Conservation (phyloP, 768 basidiomycete genomes). For the Suillus subluteus region DNA sequence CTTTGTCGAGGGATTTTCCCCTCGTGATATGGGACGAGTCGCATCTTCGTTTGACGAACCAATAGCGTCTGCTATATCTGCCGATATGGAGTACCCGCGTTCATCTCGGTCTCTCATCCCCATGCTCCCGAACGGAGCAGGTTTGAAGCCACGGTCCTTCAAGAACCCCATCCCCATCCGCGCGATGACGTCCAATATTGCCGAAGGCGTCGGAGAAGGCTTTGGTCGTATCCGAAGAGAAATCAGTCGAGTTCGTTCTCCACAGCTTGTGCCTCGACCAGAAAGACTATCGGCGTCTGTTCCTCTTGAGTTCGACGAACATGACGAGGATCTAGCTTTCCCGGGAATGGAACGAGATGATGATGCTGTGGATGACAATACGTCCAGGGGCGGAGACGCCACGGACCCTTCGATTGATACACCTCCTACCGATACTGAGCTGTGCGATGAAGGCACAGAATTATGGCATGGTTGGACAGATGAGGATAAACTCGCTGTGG, state of each 20-base stretch:
- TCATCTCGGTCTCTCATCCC: slow-evolving; percentile 56
- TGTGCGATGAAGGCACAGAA: slow-evolving; percentile 21
- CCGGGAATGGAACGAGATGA: slow-evolving; percentile 25
- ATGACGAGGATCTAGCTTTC: slow-evolving; percentile 62
- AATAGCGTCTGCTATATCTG: slow-evolving; percentile 71
- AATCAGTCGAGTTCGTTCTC: slow-evolving; percentile 54
- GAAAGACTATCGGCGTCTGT: slow-evolving; percentile 34
- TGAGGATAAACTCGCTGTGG: slow-evolving; percentile 34
- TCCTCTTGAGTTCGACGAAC: slow-evolving; percentile 64
- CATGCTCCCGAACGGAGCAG: slow-evolving; percentile 77
- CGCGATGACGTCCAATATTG: slow-evolving; percentile 50
- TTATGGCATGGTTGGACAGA: slow-evolving; percentile 27
- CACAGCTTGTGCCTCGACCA: slow-evolving; percentile 35
- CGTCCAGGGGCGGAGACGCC: slow-evolving; percentile 30
- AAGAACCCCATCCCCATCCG: slow-evolving; percentile 61
- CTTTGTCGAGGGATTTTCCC: slow-evolving; percentile 57
- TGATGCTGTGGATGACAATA: slow-evolving; percentile 24
- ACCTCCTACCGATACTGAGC: slow-evolving; percentile 35
- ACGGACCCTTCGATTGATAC: slow-evolving; percentile 41
- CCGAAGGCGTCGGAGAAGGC: slow-evolving; percentile 62
- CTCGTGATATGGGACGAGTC: slow-evolving; percentile 45
- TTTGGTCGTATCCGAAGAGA: slow-evolving; percentile 62
- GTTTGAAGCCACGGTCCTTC: slow-evolving; percentile 41
- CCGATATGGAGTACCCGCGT: slow-evolving; percentile 55
- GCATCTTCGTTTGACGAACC: slow-evolving; percentile 71